Percentiles rank a stretch among this genome's conserved stretches.
Evolutionary conservation across 495 filamentous ascomycete species (phyloP).

Genomic region (Neurospora africana): DNA sequence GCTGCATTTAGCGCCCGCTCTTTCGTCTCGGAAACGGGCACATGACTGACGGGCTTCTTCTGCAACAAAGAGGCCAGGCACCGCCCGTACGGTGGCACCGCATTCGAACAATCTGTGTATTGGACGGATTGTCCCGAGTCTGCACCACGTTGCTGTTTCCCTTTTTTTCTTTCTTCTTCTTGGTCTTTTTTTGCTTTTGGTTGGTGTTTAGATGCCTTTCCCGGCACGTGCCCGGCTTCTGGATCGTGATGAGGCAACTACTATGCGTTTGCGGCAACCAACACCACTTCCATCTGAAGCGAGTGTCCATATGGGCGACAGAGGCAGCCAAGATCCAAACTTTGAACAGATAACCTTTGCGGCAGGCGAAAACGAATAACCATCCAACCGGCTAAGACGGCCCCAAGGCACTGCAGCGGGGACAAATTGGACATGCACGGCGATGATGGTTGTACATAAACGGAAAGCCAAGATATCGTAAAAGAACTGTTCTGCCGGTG

Average conservation of each 20-base stretch:
- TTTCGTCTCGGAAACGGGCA: neutral
- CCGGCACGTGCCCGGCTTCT: neutral
- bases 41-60: neutral
- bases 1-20: neutral
- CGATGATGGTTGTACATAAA: neutral
- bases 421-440: neutral
- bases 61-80: neutral
- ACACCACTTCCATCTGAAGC: neutral
- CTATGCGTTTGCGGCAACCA: neutral
- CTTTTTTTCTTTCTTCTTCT: neutral
- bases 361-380: neutral
- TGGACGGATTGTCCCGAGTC: neutral
- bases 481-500: neutral
- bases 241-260: neutral
- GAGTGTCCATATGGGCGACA: neutral
- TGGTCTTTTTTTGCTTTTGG: neutral
- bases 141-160: neutral
- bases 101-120: neutral
- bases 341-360: neutral
- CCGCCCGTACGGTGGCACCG: neutral
- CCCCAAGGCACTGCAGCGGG: neutral
- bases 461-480: neutral
- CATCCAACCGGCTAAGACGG: neutral
- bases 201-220: neutral
- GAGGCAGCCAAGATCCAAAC: neutral